Percentiles rank a stretch among this genome's conserved stretches.
Evolutionary conservation across 2,329 filamentous ascomycete genomes (phyloP).

Genomic region (Colletotrichum truncatum): DNA sequence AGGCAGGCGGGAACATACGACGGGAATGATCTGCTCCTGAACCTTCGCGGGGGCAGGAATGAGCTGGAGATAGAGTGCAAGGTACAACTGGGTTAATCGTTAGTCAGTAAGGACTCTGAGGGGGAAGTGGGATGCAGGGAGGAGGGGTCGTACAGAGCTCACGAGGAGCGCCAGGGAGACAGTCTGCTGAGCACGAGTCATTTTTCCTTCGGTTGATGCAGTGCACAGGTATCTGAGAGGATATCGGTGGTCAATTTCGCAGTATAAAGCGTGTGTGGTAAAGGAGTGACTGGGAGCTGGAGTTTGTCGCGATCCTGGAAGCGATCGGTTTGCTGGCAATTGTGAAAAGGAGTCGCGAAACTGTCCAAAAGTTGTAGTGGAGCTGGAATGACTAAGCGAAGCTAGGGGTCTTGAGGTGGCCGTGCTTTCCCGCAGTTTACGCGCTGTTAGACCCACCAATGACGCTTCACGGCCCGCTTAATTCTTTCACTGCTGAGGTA

Average conservation of each 20-base stretch:
- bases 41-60: slow-evolving; percentile 81
- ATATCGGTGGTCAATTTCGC: not conserved
- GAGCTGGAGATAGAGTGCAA: slow-evolving; percentile 84
- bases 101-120: slow-evolving; percentile 28
- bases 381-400: not conserved
- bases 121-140: not conserved
- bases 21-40: slow-evolving; percentile 86
- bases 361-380: slow-evolving; percentile 21
- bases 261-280: not conserved
- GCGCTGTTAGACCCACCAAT: not conserved
- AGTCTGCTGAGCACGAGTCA: slow-evolving; percentile 95
- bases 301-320: slow-evolving; percentile 9
- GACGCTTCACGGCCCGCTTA: not conserved
- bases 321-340: not conserved
- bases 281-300: slow-evolving; percentile 26
- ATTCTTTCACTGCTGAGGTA: too few species aligned
- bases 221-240: not conserved
- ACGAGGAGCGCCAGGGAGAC: slow-evolving; percentile 88
- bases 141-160: slow-evolving; percentile 74
- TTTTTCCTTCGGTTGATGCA: slow-evolving; percentile 55
- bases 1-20: slow-evolving; percentile 73
- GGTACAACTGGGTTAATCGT: slow-evolving; percentile 75
- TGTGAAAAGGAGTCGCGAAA: slow-evolving; percentile 32
- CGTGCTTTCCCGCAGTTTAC: not conserved
- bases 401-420: not conserved